Evolutionary conservation across 192 early-diverging fungal genomes (phyloP).

Genomic region (Dissophora ornata): DNA sequence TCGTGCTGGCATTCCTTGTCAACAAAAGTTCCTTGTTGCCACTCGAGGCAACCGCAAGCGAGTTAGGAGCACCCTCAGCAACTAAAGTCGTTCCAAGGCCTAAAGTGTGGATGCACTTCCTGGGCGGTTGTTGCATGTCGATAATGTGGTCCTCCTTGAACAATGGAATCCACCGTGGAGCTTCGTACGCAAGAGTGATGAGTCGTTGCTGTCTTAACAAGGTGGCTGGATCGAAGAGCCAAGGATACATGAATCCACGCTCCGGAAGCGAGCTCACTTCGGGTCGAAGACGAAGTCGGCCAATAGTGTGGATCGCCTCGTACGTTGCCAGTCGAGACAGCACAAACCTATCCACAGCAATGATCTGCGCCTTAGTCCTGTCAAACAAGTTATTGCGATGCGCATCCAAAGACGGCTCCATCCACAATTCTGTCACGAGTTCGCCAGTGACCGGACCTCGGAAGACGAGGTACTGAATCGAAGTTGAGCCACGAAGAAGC

Average conservation of each 20-base stretch:
- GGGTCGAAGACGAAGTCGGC: conserved; percentile 36
- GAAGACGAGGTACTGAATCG: conserved; percentile 64
- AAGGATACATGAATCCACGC: conserved; percentile 49
- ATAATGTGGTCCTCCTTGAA: not conserved
- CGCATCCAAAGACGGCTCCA: conserved; percentile 60
- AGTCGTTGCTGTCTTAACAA: conserved; percentile 44
- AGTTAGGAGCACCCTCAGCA: not conserved
- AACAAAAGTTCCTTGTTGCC: conserved; percentile 12
- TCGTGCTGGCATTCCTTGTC: conserved; percentile 34
- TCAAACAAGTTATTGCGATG: conserved; percentile 33
- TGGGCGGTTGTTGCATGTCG: not conserved
- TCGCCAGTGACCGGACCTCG: conserved; percentile 52
- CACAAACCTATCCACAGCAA: conserved; percentile 51
- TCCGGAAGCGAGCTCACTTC: conserved; percentile 11
- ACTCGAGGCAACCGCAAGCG: conserved; percentile 4
- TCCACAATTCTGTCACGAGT: conserved; percentile 66
- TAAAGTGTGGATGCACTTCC: conserved; percentile 34
- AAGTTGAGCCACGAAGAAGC: conserved; percentile 21
- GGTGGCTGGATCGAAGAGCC: conserved; percentile 49
- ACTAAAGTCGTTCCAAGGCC: conserved; percentile 9
- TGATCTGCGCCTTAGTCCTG: conserved; percentile 27
- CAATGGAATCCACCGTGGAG: not conserved
- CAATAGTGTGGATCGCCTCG: conserved; percentile 63
- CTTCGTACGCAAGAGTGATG: conserved; percentile 43
- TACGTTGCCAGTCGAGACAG: conserved; percentile 67